Evolutionary conservation across 2,329 filamentous ascomycete species (phyloP).

Genomic region (Tolypocladium sp.): DNA sequence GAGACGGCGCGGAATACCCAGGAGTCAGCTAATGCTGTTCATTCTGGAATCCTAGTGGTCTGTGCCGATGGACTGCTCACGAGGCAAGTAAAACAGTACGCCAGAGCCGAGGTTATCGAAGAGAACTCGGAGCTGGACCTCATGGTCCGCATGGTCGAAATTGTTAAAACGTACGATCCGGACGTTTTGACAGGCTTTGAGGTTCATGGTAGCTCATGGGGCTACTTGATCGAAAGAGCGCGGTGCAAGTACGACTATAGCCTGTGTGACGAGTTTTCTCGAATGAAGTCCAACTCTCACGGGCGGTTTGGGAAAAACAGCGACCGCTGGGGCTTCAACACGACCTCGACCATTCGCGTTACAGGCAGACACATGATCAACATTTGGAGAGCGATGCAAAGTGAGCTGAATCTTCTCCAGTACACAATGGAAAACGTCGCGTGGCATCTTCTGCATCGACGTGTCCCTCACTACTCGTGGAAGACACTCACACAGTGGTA

Average conservation of each 20-base stretch:
- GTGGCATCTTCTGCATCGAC: conserved; percentile 79
- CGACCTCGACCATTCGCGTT: conserved; percentile 84
- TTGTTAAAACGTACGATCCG: conserved; percentile 76
- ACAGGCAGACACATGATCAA: conserved; percentile 95
- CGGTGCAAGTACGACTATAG: conserved; percentile 81
- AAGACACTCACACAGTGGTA: conserved; percentile 78
- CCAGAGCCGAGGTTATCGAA: conserved; percentile 56
- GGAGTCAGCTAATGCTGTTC: conserved; percentile 36
- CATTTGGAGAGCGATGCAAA: conserved; percentile 90
- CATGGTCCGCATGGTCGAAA: conserved; percentile 75
- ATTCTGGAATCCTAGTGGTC: conserved; percentile 65
- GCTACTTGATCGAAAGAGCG: conserved; percentile 87
- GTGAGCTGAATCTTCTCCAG: conserved; percentile 83
- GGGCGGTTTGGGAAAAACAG: conserved; percentile 78
- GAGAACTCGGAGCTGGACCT: conserved; percentile 78
- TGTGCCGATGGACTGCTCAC: conserved; percentile 52
- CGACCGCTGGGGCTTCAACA: conserved; percentile 89
- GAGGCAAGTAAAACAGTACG: conserved; percentile 52
- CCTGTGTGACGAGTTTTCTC: conserved; percentile 82
- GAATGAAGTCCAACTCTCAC: conserved; percentile 76
- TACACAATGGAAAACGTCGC: conserved; percentile 96
- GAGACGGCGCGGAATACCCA: conserved; percentile 33
- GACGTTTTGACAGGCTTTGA: conserved; percentile 94
- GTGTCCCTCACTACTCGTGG: conserved; percentile 82
- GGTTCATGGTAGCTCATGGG: conserved; percentile 89